Evolutionary conservation across 108 stramenopile species (phyloP).

Genomic region (Nitzschia sp.): DNA sequence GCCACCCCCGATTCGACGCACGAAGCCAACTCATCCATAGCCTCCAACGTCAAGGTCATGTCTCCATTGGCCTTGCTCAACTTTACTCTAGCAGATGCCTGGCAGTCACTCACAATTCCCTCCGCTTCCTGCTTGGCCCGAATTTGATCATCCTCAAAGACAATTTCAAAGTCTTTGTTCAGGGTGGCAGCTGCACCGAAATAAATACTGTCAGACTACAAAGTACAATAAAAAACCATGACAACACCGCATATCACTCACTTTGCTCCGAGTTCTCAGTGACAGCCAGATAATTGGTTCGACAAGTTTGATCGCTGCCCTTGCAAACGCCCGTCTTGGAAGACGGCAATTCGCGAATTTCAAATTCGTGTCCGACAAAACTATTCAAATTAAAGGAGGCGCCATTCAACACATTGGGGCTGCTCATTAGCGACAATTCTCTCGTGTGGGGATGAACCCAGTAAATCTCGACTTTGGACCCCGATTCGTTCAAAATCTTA

Average conservation of each 20-base stretch:
- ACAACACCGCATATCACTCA: no score
- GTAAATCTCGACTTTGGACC: constrained; percentile 59
- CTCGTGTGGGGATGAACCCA: constrained; percentile 67
- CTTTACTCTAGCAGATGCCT: constrained; percentile 30
- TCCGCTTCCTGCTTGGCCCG: constrained; percentile 52
- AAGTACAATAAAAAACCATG: constrained; percentile 1
- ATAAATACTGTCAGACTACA: not conserved
- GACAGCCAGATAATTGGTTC: constrained; percentile 57
- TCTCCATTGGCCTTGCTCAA: constrained; percentile 7
- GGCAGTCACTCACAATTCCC: constrained; percentile 51
- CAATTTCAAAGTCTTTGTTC: constrained; percentile 24
- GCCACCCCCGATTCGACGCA: constrained; percentile 40
- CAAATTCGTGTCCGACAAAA: constrained; percentile 76
- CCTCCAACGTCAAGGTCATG: constrained; percentile 6
- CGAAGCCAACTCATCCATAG: constrained; percentile 31
- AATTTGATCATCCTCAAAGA: constrained; percentile 60
- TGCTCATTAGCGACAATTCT: constrained; percentile 46
- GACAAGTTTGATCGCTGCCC: constrained; percentile 43
- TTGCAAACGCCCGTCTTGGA: constrained; percentile 60
- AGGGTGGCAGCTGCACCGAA: constrained; percentile 6
- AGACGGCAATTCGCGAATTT: constrained; percentile 66
- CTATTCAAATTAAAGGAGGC: constrained; percentile 55
- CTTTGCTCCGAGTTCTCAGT: constrained; percentile 64
- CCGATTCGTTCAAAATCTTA: constrained; percentile 44
- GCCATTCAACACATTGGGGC: constrained; percentile 48